Evolutionary conservation across 805 yeast species (phyloP).

Genomic region (Spathaspora boniae): DNA sequence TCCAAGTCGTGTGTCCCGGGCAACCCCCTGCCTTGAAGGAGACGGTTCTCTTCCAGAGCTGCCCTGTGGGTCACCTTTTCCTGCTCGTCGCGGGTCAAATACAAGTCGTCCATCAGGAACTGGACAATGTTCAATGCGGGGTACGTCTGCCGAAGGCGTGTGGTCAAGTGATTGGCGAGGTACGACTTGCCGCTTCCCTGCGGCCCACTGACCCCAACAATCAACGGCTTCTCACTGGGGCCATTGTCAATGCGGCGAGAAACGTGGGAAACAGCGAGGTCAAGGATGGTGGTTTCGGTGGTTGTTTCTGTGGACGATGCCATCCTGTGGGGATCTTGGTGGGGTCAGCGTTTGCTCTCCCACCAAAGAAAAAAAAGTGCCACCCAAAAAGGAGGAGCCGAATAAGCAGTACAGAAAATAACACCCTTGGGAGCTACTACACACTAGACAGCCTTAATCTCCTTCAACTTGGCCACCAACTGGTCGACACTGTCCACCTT

Average conservation of each 20-base stretch:
- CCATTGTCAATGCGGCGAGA: slow-evolving; percentile 18
- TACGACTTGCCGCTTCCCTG: slow-evolving; percentile 80
- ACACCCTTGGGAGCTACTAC: no score
- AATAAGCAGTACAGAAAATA: no score
- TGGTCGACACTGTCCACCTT: slow-evolving; percentile 82
- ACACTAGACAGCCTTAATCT: slow-evolving; percentile 61
- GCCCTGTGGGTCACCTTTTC: slow-evolving; percentile 33
- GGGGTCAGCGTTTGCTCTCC: no score
- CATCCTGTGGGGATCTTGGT: no score
- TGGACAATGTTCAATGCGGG: slow-evolving; percentile 40
- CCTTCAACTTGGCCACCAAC: slow-evolving; percentile 73
- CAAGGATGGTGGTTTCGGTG: slow-evolving; percentile 4
- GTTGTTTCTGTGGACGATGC: no score
- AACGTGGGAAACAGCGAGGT: slow-evolving; percentile 21
- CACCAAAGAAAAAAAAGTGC: no score
- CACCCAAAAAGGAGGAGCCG: no score
- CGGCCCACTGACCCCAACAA: slow-evolving; percentile 64
- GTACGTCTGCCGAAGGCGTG: slow-evolving; percentile 27
- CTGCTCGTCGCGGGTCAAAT: slow-evolving; percentile 67
- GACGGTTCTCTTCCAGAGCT: slow-evolving; percentile 39
- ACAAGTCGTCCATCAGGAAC: slow-evolving; percentile 84
- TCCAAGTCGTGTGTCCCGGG: slow-evolving; percentile 90
- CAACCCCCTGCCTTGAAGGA: slow-evolving; percentile 77
- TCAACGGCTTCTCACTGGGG: slow-evolving; percentile 32
- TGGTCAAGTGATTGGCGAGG: slow-evolving; percentile 41